Conservation (phyloP, 345 rosid species). For the Raphanus sativus region DNA sequence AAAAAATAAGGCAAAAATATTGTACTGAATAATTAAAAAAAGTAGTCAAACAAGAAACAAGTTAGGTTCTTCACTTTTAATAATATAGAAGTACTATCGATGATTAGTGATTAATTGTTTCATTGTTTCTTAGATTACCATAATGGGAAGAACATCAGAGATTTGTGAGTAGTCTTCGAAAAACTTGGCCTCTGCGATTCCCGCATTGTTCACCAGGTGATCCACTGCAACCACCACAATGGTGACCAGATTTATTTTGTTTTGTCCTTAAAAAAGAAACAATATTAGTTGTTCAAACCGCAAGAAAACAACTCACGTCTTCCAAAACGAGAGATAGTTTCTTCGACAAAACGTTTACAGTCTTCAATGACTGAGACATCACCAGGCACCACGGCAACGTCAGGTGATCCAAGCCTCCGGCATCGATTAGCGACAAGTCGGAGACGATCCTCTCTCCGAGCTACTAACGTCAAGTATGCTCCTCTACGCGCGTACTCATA, state of each 20-base stretch:
- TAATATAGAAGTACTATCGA: background rate
- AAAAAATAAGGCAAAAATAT: no score
- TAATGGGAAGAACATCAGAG: slow-evolving; percentile 24
- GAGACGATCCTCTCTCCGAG: slow-evolving; percentile 40
- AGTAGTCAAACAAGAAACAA: no score
- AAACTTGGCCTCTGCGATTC: slow-evolving; percentile 27
- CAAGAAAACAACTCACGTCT: slow-evolving; percentile 20
- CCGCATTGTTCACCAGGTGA: slow-evolving; percentile 54
- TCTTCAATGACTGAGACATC: slow-evolving; percentile 42
- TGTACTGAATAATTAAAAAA: no score
- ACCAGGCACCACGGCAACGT: slow-evolving; percentile 22
- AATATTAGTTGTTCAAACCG: background rate
- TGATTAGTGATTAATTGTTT: background rate
- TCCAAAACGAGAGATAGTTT: slow-evolving; percentile 31
- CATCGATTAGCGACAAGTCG: slow-evolving; percentile 26
- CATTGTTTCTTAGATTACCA: slow-evolving; percentile 31
- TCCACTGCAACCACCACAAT: slow-evolving; percentile 43
- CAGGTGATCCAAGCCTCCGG: slow-evolving; percentile 38
- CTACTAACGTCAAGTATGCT: slow-evolving; percentile 39
- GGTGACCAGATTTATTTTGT: background rate
- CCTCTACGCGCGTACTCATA: slow-evolving; percentile 33
- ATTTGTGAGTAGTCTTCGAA: slow-evolving; percentile 41
- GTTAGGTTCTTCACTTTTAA: background rate
- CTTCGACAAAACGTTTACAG: slow-evolving; percentile 37
- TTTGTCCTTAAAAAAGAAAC: background rate